These are phyloP conservation scores for Avicennia marina DNA, from an alignment of 257 asterid genomes.

Conservation along the genomic window DNA sequence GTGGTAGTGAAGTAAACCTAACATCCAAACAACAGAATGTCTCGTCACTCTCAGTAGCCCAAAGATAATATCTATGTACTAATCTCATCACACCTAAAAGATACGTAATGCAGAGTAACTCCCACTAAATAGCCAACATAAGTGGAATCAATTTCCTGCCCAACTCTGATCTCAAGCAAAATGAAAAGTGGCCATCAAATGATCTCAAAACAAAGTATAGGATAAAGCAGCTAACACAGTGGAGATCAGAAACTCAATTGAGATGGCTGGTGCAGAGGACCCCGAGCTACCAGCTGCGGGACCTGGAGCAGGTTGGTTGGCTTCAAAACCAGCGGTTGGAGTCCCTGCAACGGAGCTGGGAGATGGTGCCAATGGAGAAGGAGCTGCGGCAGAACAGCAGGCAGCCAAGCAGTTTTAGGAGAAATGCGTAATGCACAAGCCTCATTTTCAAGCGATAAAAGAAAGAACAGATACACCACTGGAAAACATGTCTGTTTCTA, in stretches of 20 bases:
- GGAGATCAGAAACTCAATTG: constrained; percentile 20
- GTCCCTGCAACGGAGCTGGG: not conserved
- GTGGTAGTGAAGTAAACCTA: no score
- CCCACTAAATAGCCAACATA: no score
- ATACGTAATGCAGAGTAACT: no score
- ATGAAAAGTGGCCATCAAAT: not conserved
- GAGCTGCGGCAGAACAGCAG: not conserved
- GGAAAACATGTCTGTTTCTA: no score
- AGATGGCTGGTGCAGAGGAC: constrained; percentile 25
- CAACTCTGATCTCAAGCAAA: constrained; percentile 8
- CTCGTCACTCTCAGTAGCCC: no score
- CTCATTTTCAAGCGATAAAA: no score
- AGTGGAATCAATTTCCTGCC: constrained; percentile 19
- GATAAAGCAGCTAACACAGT: constrained; percentile 11
- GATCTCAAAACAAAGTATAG: constrained; percentile 34
- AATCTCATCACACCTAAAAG: no score
- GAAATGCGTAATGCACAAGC: no score
- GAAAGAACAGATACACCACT: no score
- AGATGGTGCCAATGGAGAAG: not conserved
- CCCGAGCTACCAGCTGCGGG: constrained; percentile 15
- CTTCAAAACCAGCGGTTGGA: not conserved
- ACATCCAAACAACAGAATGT: no score
- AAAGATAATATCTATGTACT: no score
- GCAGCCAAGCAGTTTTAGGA: no score
- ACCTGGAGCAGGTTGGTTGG: not conserved